Percentiles rank a stretch among this genome's conserved stretches.
Evolutionary conservation across 2,329 filamentous ascomycete species (phyloP).

Genomic region (Dothidotthia symphoricarpi): DNA sequence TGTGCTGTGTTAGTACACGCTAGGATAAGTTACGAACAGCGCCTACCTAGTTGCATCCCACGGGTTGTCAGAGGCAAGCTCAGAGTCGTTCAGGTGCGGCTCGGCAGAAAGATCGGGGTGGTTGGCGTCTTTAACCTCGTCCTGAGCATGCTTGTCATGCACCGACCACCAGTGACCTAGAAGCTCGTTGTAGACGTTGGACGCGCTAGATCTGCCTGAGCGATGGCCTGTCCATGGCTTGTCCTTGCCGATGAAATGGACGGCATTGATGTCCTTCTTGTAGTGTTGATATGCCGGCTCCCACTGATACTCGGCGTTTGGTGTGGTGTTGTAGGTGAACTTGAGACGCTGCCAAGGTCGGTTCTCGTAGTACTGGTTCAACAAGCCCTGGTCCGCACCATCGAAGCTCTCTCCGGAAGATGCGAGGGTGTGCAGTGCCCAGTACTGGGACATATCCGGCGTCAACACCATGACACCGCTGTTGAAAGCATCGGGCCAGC

Average conservation of each 20-base stretch:
- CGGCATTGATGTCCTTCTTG: conserved; percentile 81
- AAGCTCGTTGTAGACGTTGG: conserved; percentile 76
- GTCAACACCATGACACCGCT: conserved; percentile 92
- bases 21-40: conserved; percentile 1
- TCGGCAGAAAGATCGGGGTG: conserved; percentile 39
- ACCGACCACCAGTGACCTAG: conserved; percentile 89
- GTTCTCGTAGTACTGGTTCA: conserved; percentile 90
- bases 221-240: conserved; percentile 72
- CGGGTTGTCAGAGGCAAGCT: conserved; percentile 56
- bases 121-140: conserved; percentile 8
- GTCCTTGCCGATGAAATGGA: conserved; percentile 88
- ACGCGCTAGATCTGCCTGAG: conserved; percentile 53
- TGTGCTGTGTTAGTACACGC: conserved; percentile 13
- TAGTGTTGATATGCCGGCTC: conserved; percentile 92
- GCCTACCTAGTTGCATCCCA: conserved; percentile 63
- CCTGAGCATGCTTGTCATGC: conserved; percentile 79
- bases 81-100: conserved; percentile 45
- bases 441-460: conserved; percentile 84
- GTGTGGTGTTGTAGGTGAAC: conserved; percentile 97
- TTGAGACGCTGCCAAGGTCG: conserved; percentile 77
- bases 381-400: conserved; percentile 89
- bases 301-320: conserved; percentile 96
- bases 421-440: conserved; percentile 79
- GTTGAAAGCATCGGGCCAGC: conserved; percentile 98
- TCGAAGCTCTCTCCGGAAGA: conserved; percentile 90